Percentiles rank a stretch among this genome's conserved stretches.
Conservation (phyloP, 2,329 filamentous ascomycete species). For the Pseudocercospora cruenta region DNA sequence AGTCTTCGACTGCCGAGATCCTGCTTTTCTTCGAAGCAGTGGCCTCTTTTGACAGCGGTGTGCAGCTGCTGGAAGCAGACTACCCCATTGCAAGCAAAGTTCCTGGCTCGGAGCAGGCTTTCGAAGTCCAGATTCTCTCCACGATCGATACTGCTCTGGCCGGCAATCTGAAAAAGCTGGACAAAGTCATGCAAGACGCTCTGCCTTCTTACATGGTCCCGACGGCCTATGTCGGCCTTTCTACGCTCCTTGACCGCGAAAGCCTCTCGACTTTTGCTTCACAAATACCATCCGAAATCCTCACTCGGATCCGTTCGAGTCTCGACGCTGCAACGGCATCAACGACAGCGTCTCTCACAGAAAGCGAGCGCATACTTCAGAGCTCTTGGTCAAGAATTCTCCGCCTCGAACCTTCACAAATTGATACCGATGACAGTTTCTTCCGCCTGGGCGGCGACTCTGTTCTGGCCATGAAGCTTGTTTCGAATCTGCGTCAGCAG, state of each 20-base stretch:
- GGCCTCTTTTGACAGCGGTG: background rate
- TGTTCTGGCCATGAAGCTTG: conserved; percentile 50
- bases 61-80: background rate
- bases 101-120: background rate
- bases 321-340: background rate
- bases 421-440: conserved; percentile 44
- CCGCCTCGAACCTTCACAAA: conserved; percentile 4
- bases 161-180: background rate
- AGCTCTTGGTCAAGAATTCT: conserved; percentile 10
- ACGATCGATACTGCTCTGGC: background rate
- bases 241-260: background rate
- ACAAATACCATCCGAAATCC: background rate
- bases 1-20: background rate
- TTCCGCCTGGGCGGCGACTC: conserved; percentile 53
- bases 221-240: background rate
- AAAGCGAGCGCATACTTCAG: background rate
- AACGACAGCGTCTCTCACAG: background rate
- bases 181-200: background rate
- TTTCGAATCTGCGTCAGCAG: conserved; percentile 42
- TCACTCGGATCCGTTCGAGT: background rate
- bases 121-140: background rate
- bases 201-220: conserved; percentile 13
- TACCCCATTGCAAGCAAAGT: background rate
- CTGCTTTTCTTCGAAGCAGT: background rate
- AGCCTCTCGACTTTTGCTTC: background rate